Evolutionary conservation across 495 filamentous ascomycete genomes (phyloP), one percentile per base, ranked within the genome.

Genomic region (Penicillium salamii): DNA sequence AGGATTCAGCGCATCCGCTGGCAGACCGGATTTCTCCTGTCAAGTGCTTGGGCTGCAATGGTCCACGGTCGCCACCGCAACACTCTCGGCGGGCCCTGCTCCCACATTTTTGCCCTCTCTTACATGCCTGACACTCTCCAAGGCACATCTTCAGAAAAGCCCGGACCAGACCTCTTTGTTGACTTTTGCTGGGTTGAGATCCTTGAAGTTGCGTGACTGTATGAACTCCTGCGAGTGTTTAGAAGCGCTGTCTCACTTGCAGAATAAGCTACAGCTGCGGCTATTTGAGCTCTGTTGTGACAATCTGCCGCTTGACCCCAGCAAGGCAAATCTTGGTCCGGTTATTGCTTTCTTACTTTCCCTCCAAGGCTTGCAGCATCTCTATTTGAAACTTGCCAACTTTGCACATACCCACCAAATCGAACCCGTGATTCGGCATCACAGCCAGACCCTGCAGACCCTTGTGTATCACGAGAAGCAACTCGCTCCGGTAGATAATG

Each of bases 401-500:
- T 49, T 57, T 46, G 18, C 19, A 15, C n/a, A 42, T 18, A 0
- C 17, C 14, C 12, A n/a, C 21, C 39, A 24, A 3, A 17, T 53
- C n/a, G 26, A 32, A 15, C 7, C 13, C 1, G 54, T 24, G 1
- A 46, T 53, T 23, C 8, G 15, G 21, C 28, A 53, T 14, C 49
- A 53, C 23, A 13, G n/a, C 9, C 15, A 33, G 6, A 49, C 54
- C 6, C 19, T 57, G 15, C 35, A 57, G 35, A 41, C 12, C 19
- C 29, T 57, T 21, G 23, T 18, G 1, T 57, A 49, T 24, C 54
- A 57, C 28, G 44, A 57, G 24, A 24, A 40, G 15, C 31, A 20
- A 24, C 44, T 52, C n/a, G 14, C 13, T 19, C 19, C 39, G 5
- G 35, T 57, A 19, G 49, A 42, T 23, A 31, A 52, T 17, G 49